Evolutionary conservation across 495 filamentous ascomycete species (phyloP).

Genomic region (Neurospora sp.): DNA sequence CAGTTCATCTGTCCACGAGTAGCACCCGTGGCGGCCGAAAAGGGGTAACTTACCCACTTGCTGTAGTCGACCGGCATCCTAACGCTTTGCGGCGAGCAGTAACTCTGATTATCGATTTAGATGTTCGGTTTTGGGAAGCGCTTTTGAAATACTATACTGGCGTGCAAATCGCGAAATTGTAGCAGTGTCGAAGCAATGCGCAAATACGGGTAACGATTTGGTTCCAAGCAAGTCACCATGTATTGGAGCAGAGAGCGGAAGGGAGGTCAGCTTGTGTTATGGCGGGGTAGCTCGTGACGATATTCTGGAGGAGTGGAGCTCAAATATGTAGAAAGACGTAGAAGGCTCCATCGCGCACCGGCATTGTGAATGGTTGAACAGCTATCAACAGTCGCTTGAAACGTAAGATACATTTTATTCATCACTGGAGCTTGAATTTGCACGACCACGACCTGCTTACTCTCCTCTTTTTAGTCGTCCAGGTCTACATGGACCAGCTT

Average conservation of each 20-base stretch:
- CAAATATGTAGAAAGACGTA: not conserved
- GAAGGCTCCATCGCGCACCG: not conserved
- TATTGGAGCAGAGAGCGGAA: not conserved
- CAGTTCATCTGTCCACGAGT: not conserved
- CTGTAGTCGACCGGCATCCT: constrained; percentile 89
- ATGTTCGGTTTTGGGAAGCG: not conserved
- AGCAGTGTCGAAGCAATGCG: not conserved
- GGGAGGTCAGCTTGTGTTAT: not conserved
- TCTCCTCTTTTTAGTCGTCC: not conserved
- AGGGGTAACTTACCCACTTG: constrained; percentile 60
- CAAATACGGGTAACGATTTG: not conserved
- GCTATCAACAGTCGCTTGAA: not conserved
- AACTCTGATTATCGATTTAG: not conserved
- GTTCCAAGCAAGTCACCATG: not conserved
- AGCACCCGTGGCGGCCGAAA: not conserved
- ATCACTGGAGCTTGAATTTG: not conserved
- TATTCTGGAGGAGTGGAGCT: not conserved
- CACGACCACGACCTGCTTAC: not conserved
- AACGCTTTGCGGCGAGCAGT: constrained; percentile 4
- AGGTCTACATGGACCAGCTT: not conserved
- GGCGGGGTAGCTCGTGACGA: not conserved
- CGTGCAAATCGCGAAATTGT: not conserved
- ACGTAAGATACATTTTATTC: not conserved
- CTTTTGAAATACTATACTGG: not conserved
- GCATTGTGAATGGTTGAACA: not conserved